These are phyloP conservation scores for Aspergillus hortae DNA, from an alignment of 2,329 filamentous ascomycete genomes.

Conservation along the genomic window DNA sequence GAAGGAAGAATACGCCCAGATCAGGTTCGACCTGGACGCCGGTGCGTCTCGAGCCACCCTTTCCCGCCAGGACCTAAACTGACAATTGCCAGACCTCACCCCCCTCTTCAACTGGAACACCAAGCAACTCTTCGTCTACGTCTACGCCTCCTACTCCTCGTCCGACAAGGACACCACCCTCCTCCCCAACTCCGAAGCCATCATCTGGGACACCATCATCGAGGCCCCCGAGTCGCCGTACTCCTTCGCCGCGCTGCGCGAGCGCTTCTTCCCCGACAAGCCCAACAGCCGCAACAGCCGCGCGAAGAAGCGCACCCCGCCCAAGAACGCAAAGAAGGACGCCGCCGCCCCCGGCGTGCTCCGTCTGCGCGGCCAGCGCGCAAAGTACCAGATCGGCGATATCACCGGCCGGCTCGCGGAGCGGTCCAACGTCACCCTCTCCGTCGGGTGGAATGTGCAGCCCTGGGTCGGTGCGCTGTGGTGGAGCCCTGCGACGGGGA, in stretches of 20 bases:
- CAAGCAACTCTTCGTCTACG: slow-evolving; percentile 95
- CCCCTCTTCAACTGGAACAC: slow-evolving; percentile 99
- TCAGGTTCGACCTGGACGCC: slow-evolving; percentile 88
- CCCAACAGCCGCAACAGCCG: not conserved
- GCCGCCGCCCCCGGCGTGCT: slow-evolving; percentile 57
- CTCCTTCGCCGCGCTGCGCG: slow-evolving; percentile 36
- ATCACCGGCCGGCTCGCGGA: slow-evolving; percentile 74
- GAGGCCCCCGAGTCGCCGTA: slow-evolving; percentile 55
- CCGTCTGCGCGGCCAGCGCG: slow-evolving; percentile 75
- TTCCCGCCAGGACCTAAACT: not conserved
- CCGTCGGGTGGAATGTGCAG: slow-evolving; percentile 93
- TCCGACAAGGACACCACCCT: slow-evolving; percentile 22
- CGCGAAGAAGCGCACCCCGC: slow-evolving; percentile 21
- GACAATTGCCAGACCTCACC: slow-evolving; percentile 63
- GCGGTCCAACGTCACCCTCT: slow-evolving; percentile 69
- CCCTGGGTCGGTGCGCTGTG: slow-evolving; percentile 88
- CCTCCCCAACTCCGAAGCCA: slow-evolving; percentile 55
- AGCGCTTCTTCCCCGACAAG: slow-evolving; percentile 31
- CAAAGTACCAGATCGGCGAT: slow-evolving; percentile 97
- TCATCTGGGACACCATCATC: slow-evolving; percentile 97
- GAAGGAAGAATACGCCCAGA: slow-evolving; percentile 92
- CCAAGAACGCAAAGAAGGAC: slow-evolving; percentile 19
- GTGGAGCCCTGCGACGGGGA: slow-evolving; percentile 63
- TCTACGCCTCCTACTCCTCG: slow-evolving; percentile 69
- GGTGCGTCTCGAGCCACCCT: slow-evolving; percentile 37